A percentile compares a stretch with the other conserved stretches of the same genome.
Evolutionary conservation across 2,329 filamentous ascomycete genomes (phyloP).

Genomic region (Phoma sp.): DNA sequence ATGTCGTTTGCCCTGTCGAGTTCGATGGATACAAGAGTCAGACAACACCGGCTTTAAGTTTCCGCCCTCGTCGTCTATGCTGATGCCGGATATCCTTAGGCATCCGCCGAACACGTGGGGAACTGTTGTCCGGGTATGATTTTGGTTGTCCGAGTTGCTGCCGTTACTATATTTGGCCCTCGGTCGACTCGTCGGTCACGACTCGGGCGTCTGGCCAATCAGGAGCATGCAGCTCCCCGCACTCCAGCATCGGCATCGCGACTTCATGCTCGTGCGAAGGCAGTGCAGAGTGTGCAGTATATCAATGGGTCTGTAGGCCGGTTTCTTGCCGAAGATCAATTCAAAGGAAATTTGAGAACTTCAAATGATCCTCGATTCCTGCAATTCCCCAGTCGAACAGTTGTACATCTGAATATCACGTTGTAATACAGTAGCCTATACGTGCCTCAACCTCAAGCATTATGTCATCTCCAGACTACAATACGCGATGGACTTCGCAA

Average conservation of each 20-base stretch:
- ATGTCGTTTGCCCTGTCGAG: background rate
- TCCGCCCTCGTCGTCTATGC: background rate
- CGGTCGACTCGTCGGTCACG: slow-evolving; percentile 32
- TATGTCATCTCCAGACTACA: slow-evolving; percentile 28
- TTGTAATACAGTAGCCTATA: too few species aligned
- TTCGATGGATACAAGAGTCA: background rate
- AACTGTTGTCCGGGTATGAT: too few species aligned
- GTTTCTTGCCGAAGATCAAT: too few species aligned
- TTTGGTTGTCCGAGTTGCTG: too few species aligned
- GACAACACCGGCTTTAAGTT: background rate
- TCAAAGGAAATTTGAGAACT: too few species aligned
- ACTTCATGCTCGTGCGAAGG: background rate
- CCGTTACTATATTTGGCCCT: slow-evolving; percentile 16
- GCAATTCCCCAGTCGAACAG: background rate
- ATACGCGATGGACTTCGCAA: slow-evolving; percentile 37
- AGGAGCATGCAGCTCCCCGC: slow-evolving; percentile 21
- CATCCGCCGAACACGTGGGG: too few species aligned
- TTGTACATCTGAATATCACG: too few species aligned
- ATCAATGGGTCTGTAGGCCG: background rate
- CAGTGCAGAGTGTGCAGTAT: background rate
- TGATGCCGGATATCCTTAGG: background rate
- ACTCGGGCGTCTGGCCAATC: slow-evolving; percentile 27
- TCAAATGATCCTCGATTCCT: too few species aligned
- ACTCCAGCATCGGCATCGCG: background rate
- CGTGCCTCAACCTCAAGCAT: background rate